Conservation (phyloP, 805 yeast genomes). For the Ogataea methanolica region DNA sequence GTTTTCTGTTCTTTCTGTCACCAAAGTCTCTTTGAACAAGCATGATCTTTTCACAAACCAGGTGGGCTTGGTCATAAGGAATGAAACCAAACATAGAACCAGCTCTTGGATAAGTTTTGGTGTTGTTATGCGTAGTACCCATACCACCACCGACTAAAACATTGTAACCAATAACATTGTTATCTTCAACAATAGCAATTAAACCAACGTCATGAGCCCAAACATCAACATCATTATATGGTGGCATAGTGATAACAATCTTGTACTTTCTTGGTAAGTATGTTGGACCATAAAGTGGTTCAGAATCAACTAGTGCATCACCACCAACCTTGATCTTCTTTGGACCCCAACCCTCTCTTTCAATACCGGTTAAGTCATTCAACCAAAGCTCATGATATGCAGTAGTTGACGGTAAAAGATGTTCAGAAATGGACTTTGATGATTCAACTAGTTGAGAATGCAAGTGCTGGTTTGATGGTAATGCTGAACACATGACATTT, state of each 20-base stretch:
- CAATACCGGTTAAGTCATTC: slow-evolving; percentile 26
- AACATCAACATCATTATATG: slow-evolving; percentile 94
- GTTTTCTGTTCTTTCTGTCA: slow-evolving; percentile 94
- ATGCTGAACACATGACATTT: slow-evolving; percentile 90
- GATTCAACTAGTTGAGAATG: slow-evolving; percentile 68
- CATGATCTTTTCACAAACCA: slow-evolving; percentile 88
- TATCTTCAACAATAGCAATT: slow-evolving; percentile 74
- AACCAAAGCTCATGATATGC: slow-evolving; percentile 98
- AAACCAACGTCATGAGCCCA: slow-evolving; percentile 94
- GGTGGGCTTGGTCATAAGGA: slow-evolving; percentile 58
- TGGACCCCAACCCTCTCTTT: slow-evolving; percentile 62
- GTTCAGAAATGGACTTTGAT: slow-evolving; percentile 68
- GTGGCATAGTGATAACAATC: slow-evolving; percentile 92
- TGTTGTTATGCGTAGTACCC: slow-evolving; percentile 97
- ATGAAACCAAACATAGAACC: slow-evolving; percentile 85
- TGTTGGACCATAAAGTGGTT: slow-evolving; percentile 82
- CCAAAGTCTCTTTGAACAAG: slow-evolving; percentile 92
- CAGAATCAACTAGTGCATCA: slow-evolving; percentile 73
- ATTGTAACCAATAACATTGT: slow-evolving; percentile 74
- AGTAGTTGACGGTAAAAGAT: slow-evolving; percentile 83
- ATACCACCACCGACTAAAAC: slow-evolving; percentile 96
- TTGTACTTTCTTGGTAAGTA: slow-evolving; percentile 95
- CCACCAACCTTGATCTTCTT: slow-evolving; percentile 85
- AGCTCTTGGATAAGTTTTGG: slow-evolving; percentile 93
- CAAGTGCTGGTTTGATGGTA: slow-evolving; percentile 77